Evolutionary conservation across 371 early-diverging fungal species (phyloP), one percentile per base, ranked within the genome.

Genomic region (Zychaea mexicana): DNA sequence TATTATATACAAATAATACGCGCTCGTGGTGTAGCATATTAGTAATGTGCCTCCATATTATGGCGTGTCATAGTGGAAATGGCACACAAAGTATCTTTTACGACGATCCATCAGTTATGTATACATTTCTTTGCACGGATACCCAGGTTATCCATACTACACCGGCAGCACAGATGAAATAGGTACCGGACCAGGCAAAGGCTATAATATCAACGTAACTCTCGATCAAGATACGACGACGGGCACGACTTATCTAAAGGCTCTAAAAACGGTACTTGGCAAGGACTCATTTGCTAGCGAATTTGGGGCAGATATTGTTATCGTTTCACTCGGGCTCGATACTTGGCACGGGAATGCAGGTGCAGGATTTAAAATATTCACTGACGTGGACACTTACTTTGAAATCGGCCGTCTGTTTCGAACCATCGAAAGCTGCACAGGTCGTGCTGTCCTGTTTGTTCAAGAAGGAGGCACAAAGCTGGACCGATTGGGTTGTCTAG

Each of bases 11-110:
- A n/a, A n/a, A n/a, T n/a, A n/a, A n/a, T n/a, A n/a, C n/a, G n/a
- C n/a, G n/a, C n/a, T n/a, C n/a, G n/a, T n/a, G n/a, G n/a, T n/a
- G n/a, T n/a, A n/a, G n/a, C n/a, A n/a, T n/a, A n/a, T n/a, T n/a
- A n/a, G n/a, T n/a, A n/a, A n/a, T n/a, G n/a, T n/a, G n/a, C n/a
- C n/a, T n/a, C n/a, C n/a, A n/a, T n/a, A 45, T 19, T 17, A 4
- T 45, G 17, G 6, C 49, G 19, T 22, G 1, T 49, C n/a, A 30
- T 31, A 86, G 86, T 70, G 91, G 91, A 15, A 88, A 90, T 61
- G 90, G 92, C 15, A 90, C 90, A 0, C 92, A 92, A 66, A 78
- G 74, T 22, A 88, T 90, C 33, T 92, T 92, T 61, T 90, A 89
- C 61, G 66, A 75, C 15, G 77, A 73, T 13, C 73, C 82, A 12